A percentile compares a stretch with the other conserved stretches of the same genome.
phyloP scores from a whole-genome alignment of 2,329 filamentous ascomycete genomes.

The Acephala macrosclerotiorum region DNA sequence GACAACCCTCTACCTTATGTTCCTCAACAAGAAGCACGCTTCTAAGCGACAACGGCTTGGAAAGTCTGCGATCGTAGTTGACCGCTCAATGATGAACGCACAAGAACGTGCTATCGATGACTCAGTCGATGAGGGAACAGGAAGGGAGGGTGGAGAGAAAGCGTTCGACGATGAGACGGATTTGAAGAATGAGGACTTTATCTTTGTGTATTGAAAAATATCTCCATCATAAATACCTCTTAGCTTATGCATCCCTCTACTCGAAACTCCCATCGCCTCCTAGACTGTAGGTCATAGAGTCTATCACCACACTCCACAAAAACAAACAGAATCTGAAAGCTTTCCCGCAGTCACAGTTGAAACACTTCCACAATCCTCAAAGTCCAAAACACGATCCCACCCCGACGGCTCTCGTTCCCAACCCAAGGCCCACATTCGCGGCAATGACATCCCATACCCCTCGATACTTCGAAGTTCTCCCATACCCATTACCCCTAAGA shows the following conservation, averaged over 20 bases:
- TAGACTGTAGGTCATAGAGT: neutral
- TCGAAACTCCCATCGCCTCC: neutral
- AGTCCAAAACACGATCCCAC: no score
- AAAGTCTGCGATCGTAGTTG: slow-evolving; percentile 64
- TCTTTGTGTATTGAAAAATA: slow-evolving; percentile 54
- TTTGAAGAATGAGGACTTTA: slow-evolving; percentile 68
- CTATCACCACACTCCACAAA: neutral
- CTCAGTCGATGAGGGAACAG: slow-evolving; percentile 33
- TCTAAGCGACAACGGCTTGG: slow-evolving; percentile 61
- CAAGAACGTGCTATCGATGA: slow-evolving; percentile 51
- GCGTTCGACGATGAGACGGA: slow-evolving; percentile 67
- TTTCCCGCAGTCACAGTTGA: no score
- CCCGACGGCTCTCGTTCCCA: no score
- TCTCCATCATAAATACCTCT: neutral
- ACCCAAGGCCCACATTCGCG: no score
- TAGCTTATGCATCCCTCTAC: neutral
- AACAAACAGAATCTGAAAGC: no score
- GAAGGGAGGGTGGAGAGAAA: slow-evolving; percentile 50
- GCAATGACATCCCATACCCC: no score
- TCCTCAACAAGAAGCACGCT: slow-evolving; percentile 63
- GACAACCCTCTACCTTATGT: slow-evolving; percentile 54
- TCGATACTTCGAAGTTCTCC: no score
- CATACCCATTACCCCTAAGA: no score
- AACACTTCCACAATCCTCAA: no score
- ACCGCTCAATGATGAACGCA: slow-evolving; percentile 63